Conservation (phyloP, 1,284 basidiomycete genomes). For the Ceratobasidium papillatum region DNA sequence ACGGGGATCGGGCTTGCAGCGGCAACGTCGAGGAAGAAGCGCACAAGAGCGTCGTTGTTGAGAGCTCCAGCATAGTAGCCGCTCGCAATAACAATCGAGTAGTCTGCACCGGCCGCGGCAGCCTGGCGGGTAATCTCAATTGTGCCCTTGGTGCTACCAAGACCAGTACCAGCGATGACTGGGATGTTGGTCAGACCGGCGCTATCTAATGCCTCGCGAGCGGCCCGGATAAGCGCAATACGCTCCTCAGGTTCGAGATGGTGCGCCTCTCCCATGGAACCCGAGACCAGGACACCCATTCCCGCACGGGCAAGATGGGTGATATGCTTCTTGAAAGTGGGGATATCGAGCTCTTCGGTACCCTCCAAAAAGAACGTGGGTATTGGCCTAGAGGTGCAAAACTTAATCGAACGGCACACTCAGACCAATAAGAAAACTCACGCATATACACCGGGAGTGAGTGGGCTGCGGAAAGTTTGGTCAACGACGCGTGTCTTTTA, state of each 20-base stretch:
- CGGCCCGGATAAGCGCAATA: conserved; percentile 69
- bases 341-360: conserved; percentile 84
- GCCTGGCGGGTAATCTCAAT: conserved; percentile 76
- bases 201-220: conserved; percentile 75
- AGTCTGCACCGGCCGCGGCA: conserved; percentile 83
- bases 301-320: conserved; percentile 74
- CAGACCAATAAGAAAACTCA: not conserved
- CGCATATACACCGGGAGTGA: conserved; percentile 81
- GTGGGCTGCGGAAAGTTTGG: conserved; percentile 54
- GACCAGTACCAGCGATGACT: conserved; percentile 83
- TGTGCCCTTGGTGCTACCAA: conserved; percentile 82
- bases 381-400: conserved; percentile 61
- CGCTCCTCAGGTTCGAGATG: conserved; percentile 83
- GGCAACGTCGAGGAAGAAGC: conserved; percentile 80
- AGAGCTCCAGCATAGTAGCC: conserved; percentile 87
- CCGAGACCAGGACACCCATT: conserved; percentile 78
- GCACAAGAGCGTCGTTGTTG: conserved; percentile 74
- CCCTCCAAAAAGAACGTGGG: conserved; percentile 82
- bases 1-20: conserved; percentile 84
- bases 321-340: conserved; percentile 77
- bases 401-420: not conserved
- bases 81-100: conserved; percentile 82
- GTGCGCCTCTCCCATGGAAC: conserved; percentile 85
- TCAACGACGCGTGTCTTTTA: not conserved
- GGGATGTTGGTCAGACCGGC: conserved; percentile 70